Conservation (phyloP, 768 basidiomycete species). For the Tylopilus plumbeoviolaceoides region DNA sequence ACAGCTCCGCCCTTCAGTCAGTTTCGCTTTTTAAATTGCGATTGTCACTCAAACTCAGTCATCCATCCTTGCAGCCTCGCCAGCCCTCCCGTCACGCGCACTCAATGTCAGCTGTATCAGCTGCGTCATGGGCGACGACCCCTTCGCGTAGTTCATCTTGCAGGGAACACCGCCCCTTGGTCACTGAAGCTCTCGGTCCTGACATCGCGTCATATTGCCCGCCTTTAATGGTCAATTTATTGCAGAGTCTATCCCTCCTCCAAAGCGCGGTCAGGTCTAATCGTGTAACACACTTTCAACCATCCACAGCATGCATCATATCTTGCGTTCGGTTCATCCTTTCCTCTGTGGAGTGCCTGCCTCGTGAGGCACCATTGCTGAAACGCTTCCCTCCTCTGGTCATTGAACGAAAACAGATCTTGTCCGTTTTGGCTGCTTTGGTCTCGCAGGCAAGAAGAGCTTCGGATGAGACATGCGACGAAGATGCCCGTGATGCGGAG, state of each 20-base stretch:
- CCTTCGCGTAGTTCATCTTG: conserved; percentile 36
- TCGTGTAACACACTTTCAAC: conserved; percentile 82
- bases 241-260: conserved; percentile 81
- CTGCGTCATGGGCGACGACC: conserved; percentile 51
- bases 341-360: conserved; percentile 76
- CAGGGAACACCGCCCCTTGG: conserved; percentile 42
- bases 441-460: conserved; percentile 77
- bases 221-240: conserved; percentile 75
- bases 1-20: conserved; percentile 44
- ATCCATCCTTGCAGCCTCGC: conserved; percentile 22
- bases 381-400: conserved; percentile 61
- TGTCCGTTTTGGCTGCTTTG: conserved; percentile 75
- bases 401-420: conserved; percentile 75
- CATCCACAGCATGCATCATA: conserved; percentile 91
- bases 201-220: conserved; percentile 66
- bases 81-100: conserved; percentile 44
- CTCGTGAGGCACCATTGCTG: conserved; percentile 74
- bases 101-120: conserved; percentile 48
- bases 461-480: conserved; percentile 44
- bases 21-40: conserved; percentile 19
- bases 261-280: conserved; percentile 80
- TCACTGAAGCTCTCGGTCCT: conserved; percentile 42
- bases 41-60: neutral
- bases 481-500: conserved; percentile 48
- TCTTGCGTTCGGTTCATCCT: conserved; percentile 89